A percentile compares a stretch with the other conserved stretches of the same genome.
phyloP scores from a whole-genome alignment of 768 basidiomycete species.

The Daedalea quercina region DNA sequence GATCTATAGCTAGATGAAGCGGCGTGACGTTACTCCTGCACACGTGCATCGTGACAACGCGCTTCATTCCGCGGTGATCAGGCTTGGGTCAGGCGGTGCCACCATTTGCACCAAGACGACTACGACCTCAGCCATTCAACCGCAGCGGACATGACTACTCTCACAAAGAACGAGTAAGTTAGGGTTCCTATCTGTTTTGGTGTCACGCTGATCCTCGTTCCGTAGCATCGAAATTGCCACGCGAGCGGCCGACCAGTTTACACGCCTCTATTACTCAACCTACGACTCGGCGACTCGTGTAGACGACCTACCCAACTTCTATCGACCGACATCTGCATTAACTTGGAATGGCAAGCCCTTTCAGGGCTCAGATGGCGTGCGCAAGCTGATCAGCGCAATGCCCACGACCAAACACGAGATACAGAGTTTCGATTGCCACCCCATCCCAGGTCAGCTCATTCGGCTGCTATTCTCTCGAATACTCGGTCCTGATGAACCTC shows the following conservation, averaged over 20 bases:
- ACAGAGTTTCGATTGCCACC: conserved; percentile 85
- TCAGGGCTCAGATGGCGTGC: conserved; percentile 64
- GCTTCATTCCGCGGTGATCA: neutral
- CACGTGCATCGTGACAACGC: neutral
- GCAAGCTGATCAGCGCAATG: conserved; percentile 62
- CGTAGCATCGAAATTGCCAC: conserved; percentile 78
- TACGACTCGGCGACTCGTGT: conserved; percentile 78
- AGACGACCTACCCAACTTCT: conserved; percentile 74
- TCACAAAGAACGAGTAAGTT: conserved; percentile 30
- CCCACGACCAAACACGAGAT: conserved; percentile 79
- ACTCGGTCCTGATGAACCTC: neutral
- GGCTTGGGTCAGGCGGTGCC: too few species aligned
- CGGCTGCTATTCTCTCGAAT: neutral
- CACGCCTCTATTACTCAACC: conserved; percentile 72
- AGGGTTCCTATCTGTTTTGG: neutral
- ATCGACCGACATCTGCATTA: conserved; percentile 67
- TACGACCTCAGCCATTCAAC: neutral
- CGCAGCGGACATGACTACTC: conserved; percentile 19
- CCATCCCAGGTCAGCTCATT: conserved; percentile 61
- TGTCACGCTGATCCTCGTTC: neutral
- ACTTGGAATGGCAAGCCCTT: conserved; percentile 85
- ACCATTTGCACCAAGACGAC: neutral
- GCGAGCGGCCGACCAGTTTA: conserved; percentile 77
- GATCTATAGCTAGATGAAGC: neutral
- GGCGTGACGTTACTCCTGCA: neutral